Conservation (phyloP, 2,329 filamentous ascomycete genomes). For the Cercospora beticola region DNA sequence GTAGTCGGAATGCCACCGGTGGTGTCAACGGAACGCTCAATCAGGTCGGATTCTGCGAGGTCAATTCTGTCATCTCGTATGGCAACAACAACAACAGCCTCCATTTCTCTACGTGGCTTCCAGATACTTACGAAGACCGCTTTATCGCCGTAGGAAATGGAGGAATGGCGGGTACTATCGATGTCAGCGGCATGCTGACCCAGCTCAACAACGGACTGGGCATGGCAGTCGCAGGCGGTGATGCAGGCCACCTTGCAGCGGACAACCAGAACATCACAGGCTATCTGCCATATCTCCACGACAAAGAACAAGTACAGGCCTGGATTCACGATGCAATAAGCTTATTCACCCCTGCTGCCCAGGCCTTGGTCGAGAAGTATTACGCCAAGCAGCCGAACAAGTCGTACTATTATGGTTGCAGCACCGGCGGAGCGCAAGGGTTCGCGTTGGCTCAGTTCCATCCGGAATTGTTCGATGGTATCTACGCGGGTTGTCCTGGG, state of each 20-base stretch:
- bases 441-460: constrained; percentile 45
- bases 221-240: constrained; percentile 32
- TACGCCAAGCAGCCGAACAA: constrained; percentile 37
- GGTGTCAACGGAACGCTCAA: constrained; percentile 27
- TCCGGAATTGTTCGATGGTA: constrained; percentile 46
- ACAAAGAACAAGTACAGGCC: constrained; percentile 32
- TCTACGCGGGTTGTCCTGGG: constrained; percentile 44
- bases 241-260: constrained; percentile 31
- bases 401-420: constrained; percentile 46
- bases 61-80: constrained; percentile 29
- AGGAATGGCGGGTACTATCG: constrained; percentile 33
- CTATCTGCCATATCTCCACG: constrained; percentile 32
- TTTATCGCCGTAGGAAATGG: constrained; percentile 36
- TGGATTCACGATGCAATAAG: constrained; percentile 44
- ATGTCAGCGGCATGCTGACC: constrained; percentile 27
- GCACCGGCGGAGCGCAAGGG: constrained; percentile 45
- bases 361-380: constrained; percentile 35
- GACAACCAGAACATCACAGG: constrained; percentile 30
- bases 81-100: constrained; percentile 29
- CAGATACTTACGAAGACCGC: constrained; percentile 29
- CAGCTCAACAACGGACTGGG: constrained; percentile 32
- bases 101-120: constrained; percentile 31
- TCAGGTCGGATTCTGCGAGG: constrained; percentile 28
- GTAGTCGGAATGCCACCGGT: constrained; percentile 23
- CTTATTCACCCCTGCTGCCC: constrained; percentile 37